A percentile compares a stretch with the other conserved stretches of the same genome.
Evolutionary conservation across 176 grass and related monocot genomes (phyloP).

Genomic region (Metroxylon sagu): DNA sequence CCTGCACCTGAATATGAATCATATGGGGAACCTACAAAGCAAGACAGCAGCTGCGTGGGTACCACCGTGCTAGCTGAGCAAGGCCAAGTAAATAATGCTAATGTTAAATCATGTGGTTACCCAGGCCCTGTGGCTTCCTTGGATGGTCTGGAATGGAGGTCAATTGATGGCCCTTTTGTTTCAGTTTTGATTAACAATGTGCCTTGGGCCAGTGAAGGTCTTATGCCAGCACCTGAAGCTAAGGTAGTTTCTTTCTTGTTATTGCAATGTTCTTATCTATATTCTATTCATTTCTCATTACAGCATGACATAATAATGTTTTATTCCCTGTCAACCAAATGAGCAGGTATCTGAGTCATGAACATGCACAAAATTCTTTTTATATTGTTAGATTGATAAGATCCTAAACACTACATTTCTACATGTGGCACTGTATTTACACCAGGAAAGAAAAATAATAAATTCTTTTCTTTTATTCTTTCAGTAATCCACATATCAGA

Average conservation of each 20-base stretch:
- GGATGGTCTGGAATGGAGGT: conserved; percentile 59
- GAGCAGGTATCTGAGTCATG: too few relatives aligned
- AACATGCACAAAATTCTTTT: too few relatives aligned
- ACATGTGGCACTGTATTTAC: too few relatives aligned
- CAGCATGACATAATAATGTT: too few relatives aligned
- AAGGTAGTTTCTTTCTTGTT: conserved; percentile 28
- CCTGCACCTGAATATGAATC: conserved; percentile 75
- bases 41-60: conserved; percentile 20
- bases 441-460: too few relatives aligned
- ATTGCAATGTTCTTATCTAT: too few relatives aligned
- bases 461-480: too few relatives aligned
- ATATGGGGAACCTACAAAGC: conserved; percentile 42
- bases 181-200: conserved; percentile 79
- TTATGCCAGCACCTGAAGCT: conserved; percentile 79
- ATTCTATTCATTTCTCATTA: too few relatives aligned
- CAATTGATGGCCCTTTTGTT: conserved; percentile 72
- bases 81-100: conserved; percentile 10
- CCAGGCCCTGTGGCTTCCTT: conserved; percentile 36
- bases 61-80: conserved; percentile 12
- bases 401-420: too few relatives aligned
- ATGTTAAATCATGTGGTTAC: conserved; percentile 33
- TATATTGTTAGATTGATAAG: too few relatives aligned
- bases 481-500: too few relatives aligned
- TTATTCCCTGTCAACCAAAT: too few relatives aligned
- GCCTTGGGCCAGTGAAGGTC: conserved; percentile 56